Evolutionary conservation across 306 rosid species (phyloP), one percentile per base, ranked within the genome.

Genomic region (Urtica urens): DNA sequence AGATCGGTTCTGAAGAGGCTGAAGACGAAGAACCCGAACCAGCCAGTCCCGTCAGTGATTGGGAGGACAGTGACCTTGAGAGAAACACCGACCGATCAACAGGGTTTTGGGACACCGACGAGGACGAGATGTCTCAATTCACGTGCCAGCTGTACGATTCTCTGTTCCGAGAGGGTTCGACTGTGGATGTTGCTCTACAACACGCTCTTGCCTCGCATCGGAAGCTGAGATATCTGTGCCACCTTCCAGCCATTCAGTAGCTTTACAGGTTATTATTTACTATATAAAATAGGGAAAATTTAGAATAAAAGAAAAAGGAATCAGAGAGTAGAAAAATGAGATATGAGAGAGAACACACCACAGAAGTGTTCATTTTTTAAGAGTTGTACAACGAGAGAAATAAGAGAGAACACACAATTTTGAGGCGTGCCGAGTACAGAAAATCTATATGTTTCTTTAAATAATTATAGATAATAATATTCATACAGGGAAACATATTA

Each of bases 31-130:
- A 58, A 28, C 55, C 52, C 21, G 70, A 64, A 67, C 86, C 81
- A 18, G 49, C 55, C 23, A 92, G 99, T 67, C 93, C 99, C 3
- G 34, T 58, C 14, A 92, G 99, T 63, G 99, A 92, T 62, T 92
- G 99, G 99, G 99, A 84, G 71, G 99, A 86, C 33, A 79, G 84
- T 53, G 96, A 86, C 51, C 59, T 56, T 0, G 95, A 86, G 67
- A 81, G 76, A 75, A 69, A 23, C 31, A 79, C 57, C 41, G 78
- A 69, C 33, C 51, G 13, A n/a, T 27, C 57, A 20, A 53, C 40
- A 13, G 67, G 69, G 30, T 41, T 70, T 53, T 75, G 90, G 85
- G 86, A 82, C 19, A 86, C 74, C 6, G 79, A 79, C 26, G 99
- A 85, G 73, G 94, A 73, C 69, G 87, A 82, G 54, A 73, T 82